These are phyloP conservation scores for Kregervanrija delftensis DNA, from an alignment of 805 yeast genomes.

Conservation along the genomic window DNA sequence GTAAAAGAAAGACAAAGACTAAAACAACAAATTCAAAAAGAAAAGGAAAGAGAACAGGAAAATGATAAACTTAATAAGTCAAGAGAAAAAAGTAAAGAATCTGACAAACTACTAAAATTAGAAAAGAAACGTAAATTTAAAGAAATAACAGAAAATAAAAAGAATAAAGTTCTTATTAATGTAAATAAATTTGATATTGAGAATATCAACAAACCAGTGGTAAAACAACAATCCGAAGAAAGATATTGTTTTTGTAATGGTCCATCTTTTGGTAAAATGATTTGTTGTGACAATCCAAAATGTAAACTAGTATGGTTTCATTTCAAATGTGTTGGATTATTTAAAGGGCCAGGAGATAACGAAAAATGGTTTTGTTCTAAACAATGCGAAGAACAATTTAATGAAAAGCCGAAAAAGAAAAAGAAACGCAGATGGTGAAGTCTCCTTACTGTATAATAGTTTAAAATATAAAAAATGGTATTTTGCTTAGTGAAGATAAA, in stretches of 20 bases:
- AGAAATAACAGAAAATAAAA: too few relatives aligned
- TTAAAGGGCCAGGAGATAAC: constrained; percentile 79
- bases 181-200: too few relatives aligned
- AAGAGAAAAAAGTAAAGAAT: too few relatives aligned
- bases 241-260: constrained; percentile 45
- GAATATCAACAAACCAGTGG: too few relatives aligned
- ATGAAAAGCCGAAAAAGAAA: constrained; percentile 11
- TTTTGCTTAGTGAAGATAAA: too few relatives aligned
- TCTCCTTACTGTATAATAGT: background rate
- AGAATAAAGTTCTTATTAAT: too few relatives aligned
- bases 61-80: too few relatives aligned
- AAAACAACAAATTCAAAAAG: background rate
- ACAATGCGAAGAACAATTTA: constrained; percentile 42
- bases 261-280: constrained; percentile 80
- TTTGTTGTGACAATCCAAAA: constrained; percentile 87
- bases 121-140: too few relatives aligned
- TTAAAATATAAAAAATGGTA: background rate
- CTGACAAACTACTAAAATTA: too few relatives aligned
- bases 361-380: constrained; percentile 74
- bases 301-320: constrained; percentile 92
- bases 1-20: background rate
- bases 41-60: too few relatives aligned
- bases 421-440: constrained; percentile 10
- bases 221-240: constrained; percentile 5
- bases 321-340: constrained; percentile 87